Conservation (phyloP, 257 asterid species). For the Gentiana macrophylla region DNA sequence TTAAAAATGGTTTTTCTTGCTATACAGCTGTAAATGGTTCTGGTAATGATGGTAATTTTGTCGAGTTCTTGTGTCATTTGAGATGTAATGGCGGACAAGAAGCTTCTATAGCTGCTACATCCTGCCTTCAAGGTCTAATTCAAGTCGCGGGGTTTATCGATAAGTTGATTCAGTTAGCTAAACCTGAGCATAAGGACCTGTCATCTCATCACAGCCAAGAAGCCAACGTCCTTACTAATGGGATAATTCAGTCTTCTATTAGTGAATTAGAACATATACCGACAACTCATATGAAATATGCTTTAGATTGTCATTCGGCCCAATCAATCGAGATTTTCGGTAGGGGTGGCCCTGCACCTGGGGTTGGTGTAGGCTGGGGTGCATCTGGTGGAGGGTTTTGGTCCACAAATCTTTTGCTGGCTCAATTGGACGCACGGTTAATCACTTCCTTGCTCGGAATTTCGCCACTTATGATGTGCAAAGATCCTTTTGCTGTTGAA, state of each 20-base stretch:
- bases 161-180: conserved; percentile 51
- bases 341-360: conserved; percentile 99
- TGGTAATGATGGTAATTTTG: conserved; percentile 13
- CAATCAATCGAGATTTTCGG: conserved; percentile 50
- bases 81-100: conserved; percentile 35
- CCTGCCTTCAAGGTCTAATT: conserved; percentile 82
- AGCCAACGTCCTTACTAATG: conserved; percentile 56
- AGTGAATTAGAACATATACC: conserved; percentile 35
- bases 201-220: conserved; percentile 25
- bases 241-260: conserved; percentile 45
- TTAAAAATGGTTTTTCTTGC: conserved; percentile 42
- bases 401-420: conserved; percentile 50
- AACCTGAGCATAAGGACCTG: conserved; percentile 30
- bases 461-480: conserved; percentile 13
- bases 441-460: conserved; percentile 44
- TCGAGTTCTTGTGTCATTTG: conserved; percentile 42
- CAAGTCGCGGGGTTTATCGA: conserved; percentile 47
- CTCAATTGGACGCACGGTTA: conserved; percentile 62
- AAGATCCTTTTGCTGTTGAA: conserved; percentile 24
- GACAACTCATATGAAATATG: conserved; percentile 26
- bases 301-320: conserved; percentile 28
- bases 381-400: conserved; percentile 89
- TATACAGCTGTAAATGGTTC: conserved; percentile 23
- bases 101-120: conserved; percentile 54
- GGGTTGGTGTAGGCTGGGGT: conserved; percentile 98